Evolutionary conservation across 2,329 filamentous ascomycete genomes (phyloP).

Genomic region (Sporothrix schenckii): DNA sequence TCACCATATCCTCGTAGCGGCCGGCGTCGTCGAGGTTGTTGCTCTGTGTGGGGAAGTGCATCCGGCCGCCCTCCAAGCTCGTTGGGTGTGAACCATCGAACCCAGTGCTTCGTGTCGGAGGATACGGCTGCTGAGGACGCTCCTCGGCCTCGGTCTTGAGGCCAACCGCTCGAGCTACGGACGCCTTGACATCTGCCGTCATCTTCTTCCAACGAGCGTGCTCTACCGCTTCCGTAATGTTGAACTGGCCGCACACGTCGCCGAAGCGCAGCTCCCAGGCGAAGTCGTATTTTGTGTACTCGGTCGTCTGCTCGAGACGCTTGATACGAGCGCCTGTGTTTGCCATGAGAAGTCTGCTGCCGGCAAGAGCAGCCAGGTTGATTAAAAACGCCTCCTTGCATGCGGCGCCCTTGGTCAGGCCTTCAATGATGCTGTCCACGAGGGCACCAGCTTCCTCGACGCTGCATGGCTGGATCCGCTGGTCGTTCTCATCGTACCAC

Average conservation of each 20-base stretch:
- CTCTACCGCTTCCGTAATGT: conserved; percentile 54
- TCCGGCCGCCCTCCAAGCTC: neutral
- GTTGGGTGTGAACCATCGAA: conserved; percentile 29
- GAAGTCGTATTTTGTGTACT: conserved; percentile 53
- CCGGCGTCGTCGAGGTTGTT: neutral
- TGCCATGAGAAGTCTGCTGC: conserved; percentile 56
- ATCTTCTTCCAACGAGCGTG: conserved; percentile 47
- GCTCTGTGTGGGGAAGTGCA: neutral
- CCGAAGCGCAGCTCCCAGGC: conserved; percentile 62
- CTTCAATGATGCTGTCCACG: conserved; percentile 57
- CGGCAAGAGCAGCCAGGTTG: conserved; percentile 61
- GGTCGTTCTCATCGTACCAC: conserved; percentile 56
- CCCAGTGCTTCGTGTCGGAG: neutral
- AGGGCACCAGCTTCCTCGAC: conserved; percentile 60
- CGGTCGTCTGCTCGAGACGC: conserved; percentile 49
- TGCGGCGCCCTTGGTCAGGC: conserved; percentile 52
- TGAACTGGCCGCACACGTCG: conserved; percentile 55
- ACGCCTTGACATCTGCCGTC: conserved; percentile 24
- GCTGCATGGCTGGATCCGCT: conserved; percentile 48
- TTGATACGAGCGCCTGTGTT: conserved; percentile 48
- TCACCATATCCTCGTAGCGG: neutral
- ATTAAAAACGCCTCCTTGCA: conserved; percentile 61
- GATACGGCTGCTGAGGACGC: conserved; percentile 27
- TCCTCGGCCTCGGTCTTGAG: conserved; percentile 33
- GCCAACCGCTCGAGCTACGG: conserved; percentile 33